Base-by-base conservation (phyloP, 2,329 filamentous ascomycete species). In the Acarospora socialis region DNA sequence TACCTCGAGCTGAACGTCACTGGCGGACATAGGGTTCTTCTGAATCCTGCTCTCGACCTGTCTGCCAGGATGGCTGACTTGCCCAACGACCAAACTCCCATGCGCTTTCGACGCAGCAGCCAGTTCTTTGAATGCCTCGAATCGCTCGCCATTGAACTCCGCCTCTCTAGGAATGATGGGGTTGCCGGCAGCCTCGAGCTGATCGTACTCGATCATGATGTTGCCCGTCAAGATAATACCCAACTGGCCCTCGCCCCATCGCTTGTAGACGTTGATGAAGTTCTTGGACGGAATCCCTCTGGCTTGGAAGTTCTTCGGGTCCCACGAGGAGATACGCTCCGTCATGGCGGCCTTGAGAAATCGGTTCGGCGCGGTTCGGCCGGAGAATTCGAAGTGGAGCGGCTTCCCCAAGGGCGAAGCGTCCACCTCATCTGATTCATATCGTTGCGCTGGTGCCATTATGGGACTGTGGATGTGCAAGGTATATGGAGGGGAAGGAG, bases 301-400 rank as follows among this genome's bases (percentile, higher is more conserved):
- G 3, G 59, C 59, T 14, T 62, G 51, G 6, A 67, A 43, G 34
- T 70, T 59, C 15, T 61, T 61, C 5, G 65, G 56, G 36, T 68
- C 60, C 70, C 70, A 80, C 4, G 65, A 70, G 0, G 71, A 68
- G 9, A 78, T 54, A 5, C 65, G 58, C 48, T 81, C 76, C 2
- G 68, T 69, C 74, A 80, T 78, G 24, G 76, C 68, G 4, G 60
- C 71, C 51, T 80, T 80, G 41, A 78, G 50, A 45, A 42, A 73
- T n/a, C 73, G 61, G 47, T 79, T 80, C 24, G 64, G 65, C 2
- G 73, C 73, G 2, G 62, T 66, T 35, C 57, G 61, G 31, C 64
- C 61, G 24, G 65, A 66, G 49, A 69, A 68, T 16, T 54, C 50
- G 39, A 67, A 68, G 12, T 53, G 48, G 28, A 71, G 53, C 7